A percentile compares a stretch with the other conserved stretches of the same genome.
These are phyloP conservation scores for Geoglossum glabrum DNA, from an alignment of 495 filamentous ascomycete genomes.

Conservation along the genomic window DNA sequence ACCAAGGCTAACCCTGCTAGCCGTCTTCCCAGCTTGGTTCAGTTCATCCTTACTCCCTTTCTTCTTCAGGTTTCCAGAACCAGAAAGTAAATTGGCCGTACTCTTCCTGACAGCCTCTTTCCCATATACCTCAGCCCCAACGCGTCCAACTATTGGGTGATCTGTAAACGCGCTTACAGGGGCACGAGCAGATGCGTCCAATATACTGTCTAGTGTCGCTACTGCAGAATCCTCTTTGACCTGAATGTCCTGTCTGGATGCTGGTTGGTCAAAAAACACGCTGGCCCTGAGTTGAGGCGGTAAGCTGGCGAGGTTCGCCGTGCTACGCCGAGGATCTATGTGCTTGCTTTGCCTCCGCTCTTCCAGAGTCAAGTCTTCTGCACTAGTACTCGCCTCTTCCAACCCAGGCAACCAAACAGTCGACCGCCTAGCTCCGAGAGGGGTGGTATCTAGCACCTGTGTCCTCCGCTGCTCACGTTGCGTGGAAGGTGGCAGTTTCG, in stretches of 20 bases:
- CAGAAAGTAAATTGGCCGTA: slow-evolving; percentile 6
- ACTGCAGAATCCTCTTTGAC: slow-evolving; percentile 66
- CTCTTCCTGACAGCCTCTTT: slow-evolving; percentile 7
- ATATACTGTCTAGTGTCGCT: slow-evolving; percentile 74
- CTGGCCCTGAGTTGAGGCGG: slow-evolving; percentile 81
- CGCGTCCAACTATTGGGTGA: slow-evolving; percentile 61
- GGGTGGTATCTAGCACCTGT: slow-evolving; percentile 17
- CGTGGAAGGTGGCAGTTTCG: slow-evolving; percentile 41
- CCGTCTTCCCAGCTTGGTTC: slow-evolving; percentile 10
- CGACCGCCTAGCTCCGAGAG: slow-evolving; percentile 13
- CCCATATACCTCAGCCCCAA: slow-evolving; percentile 16
- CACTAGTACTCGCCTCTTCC: slow-evolving; percentile 11
- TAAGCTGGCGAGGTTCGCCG: slow-evolving; percentile 24
- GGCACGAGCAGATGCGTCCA: slow-evolving; percentile 82
- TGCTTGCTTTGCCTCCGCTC: slow-evolving; percentile 1
- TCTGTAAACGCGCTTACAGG: slow-evolving; percentile 93
- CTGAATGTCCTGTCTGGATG: slow-evolving; percentile 37
- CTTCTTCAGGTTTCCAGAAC: slow-evolving; percentile 10
- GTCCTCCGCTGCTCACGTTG: slow-evolving; percentile 51
- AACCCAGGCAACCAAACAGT: slow-evolving; percentile 30
- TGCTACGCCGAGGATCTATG: background rate
- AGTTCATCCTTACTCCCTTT: slow-evolving; percentile 13
- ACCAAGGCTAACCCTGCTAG: slow-evolving; percentile 1
- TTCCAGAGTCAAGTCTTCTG: slow-evolving; percentile 5
- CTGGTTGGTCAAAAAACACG: slow-evolving; percentile 66